Base-by-base conservation (phyloP, 495 filamentous ascomycete species). In the Penicillium dipodomyicola region DNA sequence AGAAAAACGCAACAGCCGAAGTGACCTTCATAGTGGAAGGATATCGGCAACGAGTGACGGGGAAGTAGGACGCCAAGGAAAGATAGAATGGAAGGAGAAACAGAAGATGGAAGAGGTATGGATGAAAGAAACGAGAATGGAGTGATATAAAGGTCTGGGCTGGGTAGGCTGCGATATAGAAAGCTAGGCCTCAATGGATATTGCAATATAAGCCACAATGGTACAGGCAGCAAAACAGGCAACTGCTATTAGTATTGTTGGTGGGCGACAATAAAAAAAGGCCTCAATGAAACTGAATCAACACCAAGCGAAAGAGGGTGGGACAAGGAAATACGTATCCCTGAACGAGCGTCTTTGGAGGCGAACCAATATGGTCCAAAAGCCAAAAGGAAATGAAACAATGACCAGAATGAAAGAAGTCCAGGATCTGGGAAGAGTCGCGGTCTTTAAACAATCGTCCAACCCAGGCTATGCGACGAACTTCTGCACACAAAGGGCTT, bases 21-120 rank as follows among this genome's bases (percentile, higher is more conserved):
- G 52, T 46, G 45, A 54, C 49, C 65, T 61, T 71, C 67, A 72
- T 70, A 52, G 45, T 69, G 62, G 60, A 62, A 44, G 54, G 39
- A 46, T 56, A 54, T 22, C 45, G 49, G 41, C 54, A 66, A 65
- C 51, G 63, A 66, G 46, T 30, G 58, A 44, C 50, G 29, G 53
- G 20, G n/a, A 44, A 25, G 29, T 20, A 22, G 15, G 52, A 56
- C 27, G 23, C 42, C 35, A 44, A 39, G 25, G 14, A 14, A 55
- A 46, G 11, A 25, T 11, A 19, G 32, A 40, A 50, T 12, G 10
- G 42, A 43, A 49, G 33, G 42, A 22, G 43, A 41, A 23, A 29
- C 27, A 51, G 39, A 40, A 27, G 51, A 61, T 39, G 40, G 56
- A 56, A 52, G 56, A 54, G 45, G 45, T 27, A 56, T 39, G 51